A percentile compares a stretch with the other conserved stretches of the same genome.
Evolutionary conservation across 2,329 filamentous ascomycete species (phyloP).

Genomic region (Alternaria conjuncta): DNA sequence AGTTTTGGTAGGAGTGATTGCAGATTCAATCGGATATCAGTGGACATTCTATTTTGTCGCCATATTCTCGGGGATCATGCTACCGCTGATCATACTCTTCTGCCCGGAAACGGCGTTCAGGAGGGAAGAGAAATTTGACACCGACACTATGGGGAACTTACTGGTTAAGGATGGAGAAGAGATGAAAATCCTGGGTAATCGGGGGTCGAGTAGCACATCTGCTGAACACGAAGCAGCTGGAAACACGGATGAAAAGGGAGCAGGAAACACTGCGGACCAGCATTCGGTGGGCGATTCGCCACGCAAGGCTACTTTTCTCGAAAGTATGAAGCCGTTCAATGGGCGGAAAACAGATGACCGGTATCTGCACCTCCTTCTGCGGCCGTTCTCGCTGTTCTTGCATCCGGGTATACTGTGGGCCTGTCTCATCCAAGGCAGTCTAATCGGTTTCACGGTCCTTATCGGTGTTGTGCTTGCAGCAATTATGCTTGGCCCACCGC

Average conservation of each 20-base stretch:
- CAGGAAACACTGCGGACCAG: neutral
- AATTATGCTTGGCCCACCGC: slow-evolving; percentile 80
- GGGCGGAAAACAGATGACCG: slow-evolving; percentile 80
- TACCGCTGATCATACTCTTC: slow-evolving; percentile 77
- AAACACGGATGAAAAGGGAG: slow-evolving; percentile 3
- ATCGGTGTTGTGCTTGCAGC: slow-evolving; percentile 82
- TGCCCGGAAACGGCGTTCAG: slow-evolving; percentile 85
- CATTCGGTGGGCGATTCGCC: slow-evolving; percentile 41
- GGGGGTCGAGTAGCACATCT: neutral
- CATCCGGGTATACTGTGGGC: slow-evolving; percentile 40
- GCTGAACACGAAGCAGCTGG: neutral
- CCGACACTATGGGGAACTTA: slow-evolving; percentile 62
- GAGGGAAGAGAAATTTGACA: slow-evolving; percentile 71
- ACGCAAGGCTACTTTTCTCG: slow-evolving; percentile 61
- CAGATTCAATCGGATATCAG: slow-evolving; percentile 74
- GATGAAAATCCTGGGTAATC: neutral
- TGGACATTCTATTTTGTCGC: slow-evolving; percentile 90
- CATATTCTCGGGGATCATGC: slow-evolving; percentile 75
- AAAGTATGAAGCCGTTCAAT: slow-evolving; percentile 74
- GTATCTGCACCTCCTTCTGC: slow-evolving; percentile 69
- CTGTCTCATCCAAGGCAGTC: slow-evolving; percentile 80
- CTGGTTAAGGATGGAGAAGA: slow-evolving; percentile 14
- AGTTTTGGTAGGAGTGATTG: slow-evolving; percentile 89
- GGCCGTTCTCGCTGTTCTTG: slow-evolving; percentile 54
- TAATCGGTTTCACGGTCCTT: slow-evolving; percentile 96